Percentiles rank a stretch among this genome's conserved stretches.
phyloP scores from a whole-genome alignment of 805 yeast genomes.

The Wickerhamomyces chaumierensis region DNA sequence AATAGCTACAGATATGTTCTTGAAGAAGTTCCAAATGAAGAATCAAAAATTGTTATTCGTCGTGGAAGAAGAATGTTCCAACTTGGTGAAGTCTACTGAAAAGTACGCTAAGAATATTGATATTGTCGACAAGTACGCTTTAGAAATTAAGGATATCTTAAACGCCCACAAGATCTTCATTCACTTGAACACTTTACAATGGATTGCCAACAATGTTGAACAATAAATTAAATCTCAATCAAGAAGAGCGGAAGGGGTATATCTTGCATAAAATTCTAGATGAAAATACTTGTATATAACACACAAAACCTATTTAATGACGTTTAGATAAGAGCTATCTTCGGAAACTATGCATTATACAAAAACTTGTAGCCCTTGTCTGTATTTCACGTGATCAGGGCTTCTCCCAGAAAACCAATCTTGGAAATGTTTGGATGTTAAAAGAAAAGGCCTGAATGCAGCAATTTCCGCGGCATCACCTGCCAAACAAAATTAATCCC shows the following conservation, averaged over 20 bases:
- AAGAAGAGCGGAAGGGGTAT: no score
- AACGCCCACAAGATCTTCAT: constrained; percentile 68
- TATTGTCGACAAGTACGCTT: constrained; percentile 62
- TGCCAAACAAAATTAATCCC: no score
- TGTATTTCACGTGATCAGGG: background rate
- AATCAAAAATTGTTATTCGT: constrained; percentile 56
- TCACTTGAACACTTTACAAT: constrained; percentile 63
- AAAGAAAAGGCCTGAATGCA: no score
- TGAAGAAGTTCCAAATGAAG: constrained; percentile 35
- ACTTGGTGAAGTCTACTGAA: constrained; percentile 50
- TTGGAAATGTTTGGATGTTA: background rate
- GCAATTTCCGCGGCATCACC: background rate
- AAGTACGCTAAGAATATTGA: constrained; percentile 42
- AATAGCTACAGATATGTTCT: constrained; percentile 37
- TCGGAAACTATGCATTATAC: no score
- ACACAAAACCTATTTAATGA: background rate
- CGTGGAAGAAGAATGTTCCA: constrained; percentile 44
- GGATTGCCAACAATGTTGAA: constrained; percentile 27
- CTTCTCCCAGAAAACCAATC: background rate
- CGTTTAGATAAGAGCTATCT: background rate
- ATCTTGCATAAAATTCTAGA: background rate
- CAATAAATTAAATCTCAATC: background rate
- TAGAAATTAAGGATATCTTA: constrained; percentile 74
- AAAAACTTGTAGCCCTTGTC: background rate
- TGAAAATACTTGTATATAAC: background rate